Conservation (phyloP, 306 rosid genomes). For the Senna tora region DNA sequence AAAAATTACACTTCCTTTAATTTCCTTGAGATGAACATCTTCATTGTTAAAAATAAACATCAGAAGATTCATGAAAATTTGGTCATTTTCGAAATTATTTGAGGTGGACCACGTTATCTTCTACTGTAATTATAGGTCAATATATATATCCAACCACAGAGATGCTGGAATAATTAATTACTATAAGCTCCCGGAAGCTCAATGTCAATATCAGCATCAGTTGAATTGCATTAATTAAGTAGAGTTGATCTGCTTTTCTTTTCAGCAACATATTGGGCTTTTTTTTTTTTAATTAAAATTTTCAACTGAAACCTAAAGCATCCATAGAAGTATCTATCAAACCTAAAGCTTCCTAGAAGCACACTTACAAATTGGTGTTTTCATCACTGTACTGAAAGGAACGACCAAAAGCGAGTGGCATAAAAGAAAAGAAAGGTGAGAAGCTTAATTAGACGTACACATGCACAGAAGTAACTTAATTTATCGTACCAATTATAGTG, state of each 20-base stretch:
- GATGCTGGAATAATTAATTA: too few species aligned
- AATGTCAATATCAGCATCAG: background rate
- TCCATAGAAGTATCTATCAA: too few species aligned
- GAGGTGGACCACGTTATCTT: constrained; percentile 11
- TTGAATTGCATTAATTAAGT: background rate
- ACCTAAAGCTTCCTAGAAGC: background rate
- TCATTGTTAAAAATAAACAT: too few species aligned
- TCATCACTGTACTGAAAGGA: constrained; percentile 1
- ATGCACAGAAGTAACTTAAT: background rate
- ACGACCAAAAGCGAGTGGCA: background rate
- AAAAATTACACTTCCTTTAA: background rate
- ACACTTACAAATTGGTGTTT: too few species aligned
- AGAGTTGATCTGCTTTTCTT: background rate
- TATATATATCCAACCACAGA: background rate
- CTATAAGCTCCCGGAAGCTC: too few species aligned
- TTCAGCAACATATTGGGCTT: background rate
- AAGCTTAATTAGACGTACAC: background rate
- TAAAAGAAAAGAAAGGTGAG: constrained; percentile 8
- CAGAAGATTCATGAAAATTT: background rate
- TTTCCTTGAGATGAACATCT: background rate
- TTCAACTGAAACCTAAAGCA: background rate
- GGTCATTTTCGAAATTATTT: constrained; percentile 1
- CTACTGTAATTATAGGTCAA: background rate
- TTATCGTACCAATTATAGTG: background rate
- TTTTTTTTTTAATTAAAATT: too few species aligned